Conservation (phyloP, 2,329 filamentous ascomycete genomes). For the Hypoxylon sp. region DNA sequence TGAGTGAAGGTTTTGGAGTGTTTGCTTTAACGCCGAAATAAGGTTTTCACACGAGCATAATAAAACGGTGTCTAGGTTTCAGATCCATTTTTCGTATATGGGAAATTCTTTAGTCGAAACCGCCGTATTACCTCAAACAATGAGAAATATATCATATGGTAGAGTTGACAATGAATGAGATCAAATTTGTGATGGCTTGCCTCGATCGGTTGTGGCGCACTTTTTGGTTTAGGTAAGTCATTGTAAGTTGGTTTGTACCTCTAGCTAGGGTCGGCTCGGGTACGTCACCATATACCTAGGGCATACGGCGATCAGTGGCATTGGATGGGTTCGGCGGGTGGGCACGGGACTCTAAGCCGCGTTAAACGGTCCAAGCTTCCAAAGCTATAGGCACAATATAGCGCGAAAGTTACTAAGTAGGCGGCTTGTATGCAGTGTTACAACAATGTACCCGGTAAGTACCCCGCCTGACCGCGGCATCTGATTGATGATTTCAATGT, state of each 20-base stretch:
- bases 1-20: background rate
- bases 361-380: slow-evolving; percentile 34
- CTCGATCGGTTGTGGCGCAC: slow-evolving; percentile 21
- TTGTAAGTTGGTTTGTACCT: slow-evolving; percentile 11
- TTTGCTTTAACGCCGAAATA: background rate
- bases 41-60: background rate
- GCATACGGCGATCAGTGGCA: slow-evolving; percentile 32
- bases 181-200: slow-evolving; percentile 13
- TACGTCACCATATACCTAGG: slow-evolving; percentile 5
- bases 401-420: slow-evolving; percentile 10
- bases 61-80: background rate
- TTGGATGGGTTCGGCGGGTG: slow-evolving; percentile 12
- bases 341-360: slow-evolving; percentile 28
- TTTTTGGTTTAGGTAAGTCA: background rate
- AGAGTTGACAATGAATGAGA: background rate
- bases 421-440: slow-evolving; percentile 16
- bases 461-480: slow-evolving; percentile 44
- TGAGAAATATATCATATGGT: background rate
- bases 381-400: slow-evolving; percentile 19
- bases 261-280: background rate
- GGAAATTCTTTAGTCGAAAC: background rate
- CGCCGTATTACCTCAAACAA: background rate
- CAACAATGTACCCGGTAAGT: slow-evolving; percentile 27
- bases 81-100: background rate
- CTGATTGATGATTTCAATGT: slow-evolving; percentile 41